Evolutionary conservation across 2,329 filamentous ascomycete genomes (phyloP).

Genomic region (Calonectria henricotiae): DNA sequence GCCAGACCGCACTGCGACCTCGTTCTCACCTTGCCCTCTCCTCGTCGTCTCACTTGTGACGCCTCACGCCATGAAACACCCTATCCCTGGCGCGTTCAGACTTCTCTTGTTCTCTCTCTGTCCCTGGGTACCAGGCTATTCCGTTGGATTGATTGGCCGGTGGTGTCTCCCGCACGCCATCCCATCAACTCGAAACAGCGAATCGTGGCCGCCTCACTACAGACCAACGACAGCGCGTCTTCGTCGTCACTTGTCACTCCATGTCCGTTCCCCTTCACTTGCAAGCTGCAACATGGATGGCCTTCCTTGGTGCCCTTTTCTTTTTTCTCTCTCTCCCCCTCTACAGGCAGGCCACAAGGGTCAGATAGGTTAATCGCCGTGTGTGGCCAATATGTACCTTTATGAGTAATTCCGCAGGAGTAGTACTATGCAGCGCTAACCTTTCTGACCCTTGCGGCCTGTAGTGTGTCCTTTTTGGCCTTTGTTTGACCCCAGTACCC

Average conservation of each 20-base stretch:
- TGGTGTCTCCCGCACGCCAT: conserved; percentile 26
- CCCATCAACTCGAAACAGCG: conserved; percentile 39
- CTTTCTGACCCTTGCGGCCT: background rate
- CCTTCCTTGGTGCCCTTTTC: conserved; percentile 21
- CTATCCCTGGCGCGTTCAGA: conserved; percentile 38
- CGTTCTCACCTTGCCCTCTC: conserved; percentile 34
- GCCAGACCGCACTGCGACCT: conserved; percentile 27
- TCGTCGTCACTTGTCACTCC: conserved; percentile 20
- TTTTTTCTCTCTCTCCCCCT: conserved; percentile 31
- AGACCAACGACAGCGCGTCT: conserved; percentile 24
- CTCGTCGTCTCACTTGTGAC: conserved; percentile 40
- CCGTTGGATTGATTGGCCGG: conserved; percentile 40
- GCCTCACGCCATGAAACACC: conserved; percentile 50
- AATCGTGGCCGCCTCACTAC: conserved; percentile 29
- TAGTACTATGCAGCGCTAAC: no score
- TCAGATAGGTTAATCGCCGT: no score
- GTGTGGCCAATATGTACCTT: no score
- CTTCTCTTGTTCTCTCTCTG: conserved; percentile 16
- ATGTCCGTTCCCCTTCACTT: conserved; percentile 26
- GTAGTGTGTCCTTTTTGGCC: conserved; percentile 10
- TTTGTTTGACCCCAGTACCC: conserved; percentile 33
- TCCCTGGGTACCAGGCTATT: conserved; percentile 29
- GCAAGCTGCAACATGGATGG: conserved; percentile 21
- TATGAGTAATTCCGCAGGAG: no score
- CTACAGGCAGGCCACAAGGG: no score